Base-by-base conservation (phyloP, 306 rosid species). In the Vigna mungo region DNA sequence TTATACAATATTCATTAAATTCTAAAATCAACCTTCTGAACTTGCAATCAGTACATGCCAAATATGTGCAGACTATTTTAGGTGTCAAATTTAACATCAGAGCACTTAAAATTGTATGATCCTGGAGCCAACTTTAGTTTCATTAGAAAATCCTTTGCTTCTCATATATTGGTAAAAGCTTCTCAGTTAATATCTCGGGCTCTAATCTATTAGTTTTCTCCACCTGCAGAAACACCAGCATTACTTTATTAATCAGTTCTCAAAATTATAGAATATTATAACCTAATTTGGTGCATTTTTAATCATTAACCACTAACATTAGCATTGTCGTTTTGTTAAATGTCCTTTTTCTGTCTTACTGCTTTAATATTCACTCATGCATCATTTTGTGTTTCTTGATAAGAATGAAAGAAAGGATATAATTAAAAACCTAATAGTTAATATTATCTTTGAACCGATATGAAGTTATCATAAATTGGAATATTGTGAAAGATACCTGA, bases 91-190 rank as follows among this genome's bases (percentile, higher is more conserved):
- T 61, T 27, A 37, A 37, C 15, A 58, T 32, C 1, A 34, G 78
- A 49, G 37, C 47, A 13, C 58, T 8, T 7, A 30, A 30, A 30
- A 60, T 39, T 8, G 32, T 59, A 23, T 46, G 77, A 25, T 51
- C 32, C 6, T 68, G 12, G 37, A 75, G 15, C 39, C 18, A 76
- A 13, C 2, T 46, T 54, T 30, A 20, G 58, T 77, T 30, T 75
- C 23, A 60, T 39, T 11, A 21, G 34, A 77, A 72, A 55, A 44
- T 25, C 43, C 74, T 74, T 62, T 53, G 60, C 48, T 49, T 74
- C 20, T 82, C 82, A 56, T 23, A 59, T 21, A 78, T 43, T 58
- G 84, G 60, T 36, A 71, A 44, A 74, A 85, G 68, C 80, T 65
- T 82, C 67, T 79, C 65, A 9, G 13, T 41, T 15, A 85, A 9